These are phyloP conservation scores for Alternaria novae-zelandiae DNA, from an alignment of 2,329 filamentous ascomycete species.

Conservation along the genomic window DNA sequence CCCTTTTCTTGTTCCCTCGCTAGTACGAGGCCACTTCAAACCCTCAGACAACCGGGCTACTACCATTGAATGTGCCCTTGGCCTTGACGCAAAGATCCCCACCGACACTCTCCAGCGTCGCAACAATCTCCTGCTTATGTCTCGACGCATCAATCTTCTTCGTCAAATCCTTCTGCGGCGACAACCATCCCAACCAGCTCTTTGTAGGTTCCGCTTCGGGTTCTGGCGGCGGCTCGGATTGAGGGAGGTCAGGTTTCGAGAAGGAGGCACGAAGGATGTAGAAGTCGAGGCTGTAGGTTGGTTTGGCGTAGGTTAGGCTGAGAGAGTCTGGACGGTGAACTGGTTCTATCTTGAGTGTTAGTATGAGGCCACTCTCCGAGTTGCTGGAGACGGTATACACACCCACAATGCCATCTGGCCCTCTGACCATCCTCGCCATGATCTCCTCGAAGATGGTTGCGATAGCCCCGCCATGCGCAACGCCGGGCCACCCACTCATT, in stretches of 20 bases:
- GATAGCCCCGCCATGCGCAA: slow-evolving; percentile 74
- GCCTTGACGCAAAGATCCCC: slow-evolving; percentile 59
- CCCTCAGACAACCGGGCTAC: neutral
- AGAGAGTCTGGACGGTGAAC: slow-evolving; percentile 46
- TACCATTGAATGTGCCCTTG: neutral
- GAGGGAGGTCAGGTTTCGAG: slow-evolving; percentile 31
- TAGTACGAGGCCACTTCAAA: neutral
- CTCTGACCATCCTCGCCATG: slow-evolving; percentile 69
- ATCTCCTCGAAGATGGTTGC: slow-evolving; percentile 74
- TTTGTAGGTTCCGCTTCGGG: slow-evolving; percentile 34
- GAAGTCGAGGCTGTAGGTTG: slow-evolving; percentile 65
- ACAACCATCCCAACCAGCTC: slow-evolving; percentile 39
- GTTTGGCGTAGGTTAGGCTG: slow-evolving; percentile 66
- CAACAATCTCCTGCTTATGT: slow-evolving; percentile 55
- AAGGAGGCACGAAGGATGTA: slow-evolving; percentile 66
- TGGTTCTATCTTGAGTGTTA: slow-evolving; percentile 23
- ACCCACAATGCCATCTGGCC: slow-evolving; percentile 47
- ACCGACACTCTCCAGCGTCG: slow-evolving; percentile 61
- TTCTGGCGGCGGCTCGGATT: slow-evolving; percentile 31
- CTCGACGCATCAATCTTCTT: slow-evolving; percentile 50
- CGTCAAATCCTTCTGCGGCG: slow-evolving; percentile 45
- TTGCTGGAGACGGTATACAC: slow-evolving; percentile 4
- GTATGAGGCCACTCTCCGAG: neutral
- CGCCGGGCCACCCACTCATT: slow-evolving; percentile 71
- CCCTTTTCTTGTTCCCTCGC: neutral